phyloP scores from a whole-genome alignment of 148 eudicot genomes.

The Chenopodium quinoa region DNA sequence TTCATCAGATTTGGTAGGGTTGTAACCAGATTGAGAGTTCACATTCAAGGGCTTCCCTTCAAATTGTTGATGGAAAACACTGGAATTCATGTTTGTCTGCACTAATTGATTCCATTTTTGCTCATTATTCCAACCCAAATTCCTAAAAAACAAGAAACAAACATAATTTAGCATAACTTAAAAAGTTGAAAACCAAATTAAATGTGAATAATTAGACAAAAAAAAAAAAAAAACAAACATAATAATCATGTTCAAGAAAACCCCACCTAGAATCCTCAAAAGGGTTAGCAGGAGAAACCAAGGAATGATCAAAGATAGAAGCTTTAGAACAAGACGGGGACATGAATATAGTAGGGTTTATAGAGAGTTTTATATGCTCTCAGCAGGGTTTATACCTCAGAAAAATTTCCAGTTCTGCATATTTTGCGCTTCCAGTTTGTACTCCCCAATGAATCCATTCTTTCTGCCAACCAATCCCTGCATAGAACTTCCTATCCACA shows the following conservation, averaged over 20 bases:
- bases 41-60: conserved; percentile 34
- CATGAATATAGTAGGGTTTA: too few species aligned
- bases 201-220: not conserved
- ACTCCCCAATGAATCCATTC: too few species aligned
- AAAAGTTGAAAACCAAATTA: not conserved
- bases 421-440: too few species aligned
- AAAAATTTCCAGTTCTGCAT: too few species aligned
- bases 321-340: conserved; percentile 18
- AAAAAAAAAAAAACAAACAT: not conserved
- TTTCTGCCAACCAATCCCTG: too few species aligned
- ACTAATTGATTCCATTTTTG: conserved; percentile 50
- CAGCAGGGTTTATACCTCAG: too few species aligned
- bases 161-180: not conserved
- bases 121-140: conserved; percentile 44
- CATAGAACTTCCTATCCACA: too few species aligned
- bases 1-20: conserved; percentile 21
- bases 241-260: not conserved
- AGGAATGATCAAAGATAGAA: conserved; percentile 26
- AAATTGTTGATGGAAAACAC: conserved; percentile 34
- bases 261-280: conserved; percentile 39
- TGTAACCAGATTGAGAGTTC: conserved; percentile 29
- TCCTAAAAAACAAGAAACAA: conserved; percentile 34
- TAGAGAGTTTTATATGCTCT: too few species aligned
- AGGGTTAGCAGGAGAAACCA: conserved; percentile 22
- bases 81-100: conserved; percentile 25